Base-by-base conservation (phyloP, 2,329 filamentous ascomycete genomes). In the Hawksworthiomyces lignivorus region DNA sequence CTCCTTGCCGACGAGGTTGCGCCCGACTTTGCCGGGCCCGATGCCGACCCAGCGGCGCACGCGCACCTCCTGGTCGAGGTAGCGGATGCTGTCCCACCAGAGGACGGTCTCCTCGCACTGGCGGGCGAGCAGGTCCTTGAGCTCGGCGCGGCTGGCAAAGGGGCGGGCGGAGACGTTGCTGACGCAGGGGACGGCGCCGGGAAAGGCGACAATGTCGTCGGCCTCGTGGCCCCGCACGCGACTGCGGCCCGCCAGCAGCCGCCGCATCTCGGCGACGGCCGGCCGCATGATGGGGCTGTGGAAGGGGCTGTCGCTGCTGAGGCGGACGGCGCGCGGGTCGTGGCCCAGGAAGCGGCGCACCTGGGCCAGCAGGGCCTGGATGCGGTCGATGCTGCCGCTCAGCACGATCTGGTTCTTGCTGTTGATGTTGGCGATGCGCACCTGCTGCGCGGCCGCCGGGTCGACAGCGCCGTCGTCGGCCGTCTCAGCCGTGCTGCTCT, bases 331-430 rank as follows among this genome's bases (percentile, higher is more conserved):
- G 40, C 90, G 73, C 4, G 90, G 89, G 61, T 96, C 90, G 59
- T 96, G 88, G 10, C 89, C 89, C 9, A 87, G 78, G 58, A 95
- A 96, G 58, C 94, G 87, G 39, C 88, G 72, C 44, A 97, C 72
- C 58, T 96, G 88, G 10, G 85, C 80, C 40, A 96, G 68, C 15
- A 96, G 77, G 43, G 81, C 82, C 54, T 79, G 81, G 60, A 96
- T 95, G 52, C 80, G 75, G 54, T 82, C 81, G 40, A 96, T 82
- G 61, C 81, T 90, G 27, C 90, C 90, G 57, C 85, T 92, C 39
- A 97, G 70, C 39, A 96, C 90, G 54, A 97, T 94, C 65, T 97
- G 90, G 59, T 95, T 95, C 67, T 88, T 92, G 60, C 82, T 87
- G 66, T 97, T 97, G 64, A 94, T 80, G 62, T 97, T 96, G 46